Base-by-base conservation (phyloP, 805 yeast species). In the Schwanniomyces polymorphus region DNA sequence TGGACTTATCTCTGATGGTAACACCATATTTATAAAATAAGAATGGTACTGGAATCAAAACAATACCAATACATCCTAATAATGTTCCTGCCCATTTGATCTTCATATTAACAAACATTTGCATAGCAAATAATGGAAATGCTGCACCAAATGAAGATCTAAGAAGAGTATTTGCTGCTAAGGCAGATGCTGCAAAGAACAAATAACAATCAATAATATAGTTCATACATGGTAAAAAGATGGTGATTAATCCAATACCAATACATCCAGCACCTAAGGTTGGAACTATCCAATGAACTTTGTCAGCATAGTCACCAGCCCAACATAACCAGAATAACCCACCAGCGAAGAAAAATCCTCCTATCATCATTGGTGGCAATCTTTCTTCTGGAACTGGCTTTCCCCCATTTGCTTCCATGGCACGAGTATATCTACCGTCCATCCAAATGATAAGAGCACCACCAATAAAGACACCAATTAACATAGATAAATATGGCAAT, bases 311-410 rank as follows among this genome's bases (percentile, higher is more conserved):
- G 50, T 80, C 76, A 59, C 94, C 95, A 5, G 90, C 71, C 95
- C 96, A 88, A 46, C 85, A 78, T 63, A 88, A 74, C 92, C 94
- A 85, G 56, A 88, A 72, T 52, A 88, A 67, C 42, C 95, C 95
- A 43, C 81, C 68, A 29, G 94, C 86, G 71, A 88, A 86, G 5
- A 75, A 58, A 42, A 86, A 49, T 21, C 82, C 81, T 33, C 91
- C 91, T 38, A 77, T 66, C 67, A 88, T 79, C 85, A 89, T 81
- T 73, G 91, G 83, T 14, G 84, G 79, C 43, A 88, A 69, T 64
- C 95, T 80, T n/a, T 81, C 84, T 63, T 88, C 95, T 1, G 96
- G 92, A 11, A 81, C 77, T 0, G 80, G 72, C 29, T 60, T 60
- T 7, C 79, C 78, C 31, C 78, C 79, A 75, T 6, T 44, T 39